phyloP scores from a whole-genome alignment of 2,329 filamentous ascomycete genomes.

The Aspergillus udagawae region DNA sequence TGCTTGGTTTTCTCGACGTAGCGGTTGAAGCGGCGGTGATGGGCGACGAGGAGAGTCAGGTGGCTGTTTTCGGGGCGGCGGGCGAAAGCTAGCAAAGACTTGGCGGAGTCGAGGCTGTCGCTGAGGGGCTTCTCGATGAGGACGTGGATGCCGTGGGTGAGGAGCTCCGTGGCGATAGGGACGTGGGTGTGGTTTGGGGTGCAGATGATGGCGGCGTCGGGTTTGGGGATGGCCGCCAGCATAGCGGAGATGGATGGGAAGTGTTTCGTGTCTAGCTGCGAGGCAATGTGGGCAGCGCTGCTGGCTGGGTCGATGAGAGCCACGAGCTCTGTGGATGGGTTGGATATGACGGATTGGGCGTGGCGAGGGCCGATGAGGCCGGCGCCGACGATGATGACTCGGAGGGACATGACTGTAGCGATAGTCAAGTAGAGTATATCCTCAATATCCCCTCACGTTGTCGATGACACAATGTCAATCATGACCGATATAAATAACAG shows the following conservation, averaged over 20 bases:
- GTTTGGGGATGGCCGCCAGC: slow-evolving; percentile 36
- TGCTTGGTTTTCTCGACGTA: slow-evolving; percentile 51
- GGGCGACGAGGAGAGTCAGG: slow-evolving; percentile 52
- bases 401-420: neutral
- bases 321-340: slow-evolving; percentile 36
- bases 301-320: slow-evolving; percentile 48
- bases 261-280: slow-evolving; percentile 35
- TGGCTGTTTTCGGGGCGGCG: slow-evolving; percentile 18
- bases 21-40: slow-evolving; percentile 58
- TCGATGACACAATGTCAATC: neutral
- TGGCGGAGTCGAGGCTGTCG: slow-evolving; percentile 27
- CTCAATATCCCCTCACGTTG: too few species aligned
- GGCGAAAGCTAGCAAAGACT: slow-evolving; percentile 17
- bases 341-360: slow-evolving; percentile 41
- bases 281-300: slow-evolving; percentile 32
- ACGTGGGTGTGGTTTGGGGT: slow-evolving; percentile 59
- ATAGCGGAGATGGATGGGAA: slow-evolving; percentile 43
- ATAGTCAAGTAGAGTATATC: too few species aligned
- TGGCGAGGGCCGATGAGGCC: slow-evolving; percentile 52
- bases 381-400: slow-evolving; percentile 12
- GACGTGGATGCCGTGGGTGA: slow-evolving; percentile 48
- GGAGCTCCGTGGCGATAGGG: slow-evolving; percentile 46
- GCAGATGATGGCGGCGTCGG: slow-evolving; percentile 55
- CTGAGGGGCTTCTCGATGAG: slow-evolving; percentile 58
- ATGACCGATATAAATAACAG: neutral